Conservation (phyloP, 257 asterid genomes). For the Leptodermis oblonga region DNA sequence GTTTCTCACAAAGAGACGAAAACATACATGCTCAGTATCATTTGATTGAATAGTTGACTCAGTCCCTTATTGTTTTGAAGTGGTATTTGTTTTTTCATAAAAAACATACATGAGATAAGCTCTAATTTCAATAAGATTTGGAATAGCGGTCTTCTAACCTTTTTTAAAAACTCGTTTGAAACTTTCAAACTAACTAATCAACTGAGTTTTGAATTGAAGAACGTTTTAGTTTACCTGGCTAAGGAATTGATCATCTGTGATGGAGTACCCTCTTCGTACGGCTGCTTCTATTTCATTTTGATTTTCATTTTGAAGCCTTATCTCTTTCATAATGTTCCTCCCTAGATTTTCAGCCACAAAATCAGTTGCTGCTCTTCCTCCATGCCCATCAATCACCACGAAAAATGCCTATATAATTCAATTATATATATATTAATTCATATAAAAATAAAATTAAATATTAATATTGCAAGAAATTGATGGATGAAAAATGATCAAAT, state of each 20-base stretch:
- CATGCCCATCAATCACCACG: constrained; percentile 51
- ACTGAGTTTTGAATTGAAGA: no score
- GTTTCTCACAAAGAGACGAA: no score
- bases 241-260: constrained; percentile 37
- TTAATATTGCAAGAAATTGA: background rate
- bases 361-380: constrained; percentile 46
- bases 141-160: no score
- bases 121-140: no score
- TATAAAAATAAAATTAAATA: background rate
- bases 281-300: constrained; percentile 29
- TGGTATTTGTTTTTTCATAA: no score
- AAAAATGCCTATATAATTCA: constrained; percentile 36
- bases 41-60: no score
- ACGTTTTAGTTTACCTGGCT: constrained; percentile 21
- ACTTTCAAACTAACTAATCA: background rate
- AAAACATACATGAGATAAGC: no score
- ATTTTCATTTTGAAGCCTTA: constrained; percentile 12
- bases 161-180: no score
- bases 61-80: no score
- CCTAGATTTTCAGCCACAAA: constrained; percentile 48
- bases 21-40: no score
- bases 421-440: background rate
- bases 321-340: constrained; percentile 32
- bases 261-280: constrained; percentile 36
- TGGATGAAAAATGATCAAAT: no score